Base-by-base conservation (phyloP, 2,329 filamentous ascomycete species). In the Endocalyx cinctus region DNA sequence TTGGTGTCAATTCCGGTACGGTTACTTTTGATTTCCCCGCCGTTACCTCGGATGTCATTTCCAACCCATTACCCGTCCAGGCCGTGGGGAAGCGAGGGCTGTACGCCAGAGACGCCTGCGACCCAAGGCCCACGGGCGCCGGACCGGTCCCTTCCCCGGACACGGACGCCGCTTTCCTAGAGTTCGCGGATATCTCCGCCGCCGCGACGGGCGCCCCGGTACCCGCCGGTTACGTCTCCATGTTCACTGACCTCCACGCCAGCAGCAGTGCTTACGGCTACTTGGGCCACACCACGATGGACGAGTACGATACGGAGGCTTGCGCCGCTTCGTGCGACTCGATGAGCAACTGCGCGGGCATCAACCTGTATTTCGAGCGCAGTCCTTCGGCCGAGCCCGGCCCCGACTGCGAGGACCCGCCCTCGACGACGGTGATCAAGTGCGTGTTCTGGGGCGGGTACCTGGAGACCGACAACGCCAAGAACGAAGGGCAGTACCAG, bases 131-230 rank as follows among this genome's bases (percentile, higher is more conserved):
- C 5, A 26, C 26, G 7, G 58, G 58, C 3, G 36, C 43, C n/a
- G 56, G 55, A n/a, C 57, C 57, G 15, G 33, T 44, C 4, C 45
- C 54, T 5, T 23, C 29, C 18, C 55, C 57, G 5, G 61, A 65
- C 35, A 60, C 54, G 5, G 44, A 42, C 13, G 39, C 30, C 18
- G 50, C 44, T 6, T 64, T 64, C 42, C 32, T 53, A 7, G 37
- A 33, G 10, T 42, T 45, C 27, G 3, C 32, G 5, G 35, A 34
- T 8, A 51, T 59, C 18, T 32, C 43, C 8, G 22, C 17, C 2
- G 33, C 38, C 5, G 50, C 58, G 1, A 35, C 11, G 6, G 33
- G 27, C 27, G 54, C 56, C 10, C 29, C 43, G 3, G 47, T 47
- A 2, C 60, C 61, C 2, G 34, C 42, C 33, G 59, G 59, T 5